Base-by-base conservation (phyloP, 2,329 filamentous ascomycete species). In the Zymoseptoria pseudotritici region DNA sequence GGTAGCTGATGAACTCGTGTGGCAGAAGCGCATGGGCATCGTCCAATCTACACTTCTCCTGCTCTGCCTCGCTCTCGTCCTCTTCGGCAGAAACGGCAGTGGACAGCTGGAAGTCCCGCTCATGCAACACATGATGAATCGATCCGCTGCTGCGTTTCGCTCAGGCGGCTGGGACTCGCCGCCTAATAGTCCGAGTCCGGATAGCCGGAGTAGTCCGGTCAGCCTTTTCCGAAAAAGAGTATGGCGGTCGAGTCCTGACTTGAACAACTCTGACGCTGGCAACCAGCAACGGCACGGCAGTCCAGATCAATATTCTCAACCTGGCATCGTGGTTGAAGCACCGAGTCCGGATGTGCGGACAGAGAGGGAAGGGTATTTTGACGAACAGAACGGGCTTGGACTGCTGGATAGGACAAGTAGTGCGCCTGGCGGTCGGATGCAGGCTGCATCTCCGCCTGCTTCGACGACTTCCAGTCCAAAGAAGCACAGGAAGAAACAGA, bases 1-100 rank as follows among this genome's bases (percentile, higher is more conserved):
- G 31, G 82, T 99, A 10, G 93, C 93, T n/a, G 93, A 97, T 69
- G 94, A 99, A 74, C 84, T 97, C 2, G 80, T 87, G 1, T 86
- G 84, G 72, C 84, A 86, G 75, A 97, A 97, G 76, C 84, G 93
- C 62, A 95, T 97, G 86, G 90, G 90, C 4, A 94, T 97, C 60
- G 84, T 96, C 36, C 94, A 97, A 74, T 91, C 89, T 53, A 84
- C 95, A 4, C 82, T 99, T 8, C 83, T 97, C 5, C 83, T 97
- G 0, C 85, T 93, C 53, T 96, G 91, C 67, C 83, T 99, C 9
- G 86, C 89, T 0, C 81, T 99, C 1, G 90, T 97, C 21, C 86
- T 97, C 46, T 97, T 97, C 72, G 77, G 75, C 65, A 61, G 65
- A 53, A 60, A 62, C 13, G 66, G 61, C 50, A 69, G 61, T 29